Conservation (phyloP, 1,284 basidiomycete genomes). For the Coniferiporia weirii region DNA sequence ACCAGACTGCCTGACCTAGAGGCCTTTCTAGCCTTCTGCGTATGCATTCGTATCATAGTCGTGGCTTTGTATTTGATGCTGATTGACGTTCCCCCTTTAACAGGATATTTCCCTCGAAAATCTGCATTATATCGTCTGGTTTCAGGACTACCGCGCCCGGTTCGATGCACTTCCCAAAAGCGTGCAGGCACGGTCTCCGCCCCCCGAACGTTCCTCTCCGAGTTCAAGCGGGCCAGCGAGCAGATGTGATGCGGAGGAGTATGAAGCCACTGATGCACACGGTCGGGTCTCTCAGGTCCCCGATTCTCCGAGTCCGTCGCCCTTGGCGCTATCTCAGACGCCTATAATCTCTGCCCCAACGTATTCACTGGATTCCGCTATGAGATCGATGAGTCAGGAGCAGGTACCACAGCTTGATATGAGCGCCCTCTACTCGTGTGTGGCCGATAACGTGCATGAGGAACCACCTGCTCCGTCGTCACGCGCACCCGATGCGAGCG, state of each 20-base stretch:
- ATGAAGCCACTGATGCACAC: no score
- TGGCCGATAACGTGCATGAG: not conserved
- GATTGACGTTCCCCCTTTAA: not conserved
- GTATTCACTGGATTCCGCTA: not conserved
- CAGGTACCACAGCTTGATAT: not conserved
- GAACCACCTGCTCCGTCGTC: not conserved
- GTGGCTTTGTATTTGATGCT: not conserved
- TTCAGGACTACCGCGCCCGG: conserved; percentile 34
- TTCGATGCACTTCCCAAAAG: conserved; percentile 29
- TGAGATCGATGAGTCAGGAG: not conserved
- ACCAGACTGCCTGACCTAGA: conserved; percentile 35
- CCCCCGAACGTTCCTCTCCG: conserved; percentile 20
- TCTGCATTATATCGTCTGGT: conserved; percentile 41
- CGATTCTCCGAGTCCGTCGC: not conserved
- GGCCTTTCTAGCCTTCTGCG: conserved; percentile 30
- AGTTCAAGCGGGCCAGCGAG: not conserved
- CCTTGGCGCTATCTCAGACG: not conserved
- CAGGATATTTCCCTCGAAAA: conserved; percentile 37
- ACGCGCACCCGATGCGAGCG: not conserved
- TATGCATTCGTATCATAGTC: conserved; percentile 7
- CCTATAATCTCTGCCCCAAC: not conserved
- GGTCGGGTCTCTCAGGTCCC: not conserved
- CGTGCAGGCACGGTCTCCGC: conserved; percentile 22
- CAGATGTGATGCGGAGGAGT: not conserved
- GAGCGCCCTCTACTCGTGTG: not conserved